Evolutionary conservation across 2,329 filamentous ascomycete genomes (phyloP).

Genomic region (Fusarium illudens): DNA sequence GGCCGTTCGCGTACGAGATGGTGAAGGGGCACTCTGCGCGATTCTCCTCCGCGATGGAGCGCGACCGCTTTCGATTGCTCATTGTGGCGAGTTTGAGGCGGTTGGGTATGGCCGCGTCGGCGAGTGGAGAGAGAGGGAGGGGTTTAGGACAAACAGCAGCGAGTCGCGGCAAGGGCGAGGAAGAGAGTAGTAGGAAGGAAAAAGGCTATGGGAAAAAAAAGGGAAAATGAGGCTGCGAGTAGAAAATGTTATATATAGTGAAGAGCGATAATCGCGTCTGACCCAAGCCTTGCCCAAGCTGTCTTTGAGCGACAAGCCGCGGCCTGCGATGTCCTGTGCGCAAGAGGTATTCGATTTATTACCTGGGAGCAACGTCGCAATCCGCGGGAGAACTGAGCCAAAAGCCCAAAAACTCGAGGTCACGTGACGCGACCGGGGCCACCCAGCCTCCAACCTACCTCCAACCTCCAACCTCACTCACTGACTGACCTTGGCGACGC

Average conservation of each 20-base stretch:
- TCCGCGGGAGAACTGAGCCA: slow-evolving; percentile 38
- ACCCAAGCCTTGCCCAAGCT: slow-evolving; percentile 40
- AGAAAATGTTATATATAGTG: not conserved
- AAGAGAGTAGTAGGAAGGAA: not conserved
- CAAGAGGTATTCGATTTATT: slow-evolving; percentile 39
- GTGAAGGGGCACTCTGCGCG: slow-evolving; percentile 66
- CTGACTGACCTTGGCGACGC: not conserved
- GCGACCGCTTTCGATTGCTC: slow-evolving; percentile 61
- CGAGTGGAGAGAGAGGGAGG: slow-evolving; percentile 40
- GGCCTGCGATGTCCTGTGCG: slow-evolving; percentile 44
- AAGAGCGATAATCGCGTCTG: slow-evolving; percentile 34
- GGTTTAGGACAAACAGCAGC: slow-evolving; percentile 34
- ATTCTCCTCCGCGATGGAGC: slow-evolving; percentile 58
- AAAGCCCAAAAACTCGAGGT: slow-evolving; percentile 32
- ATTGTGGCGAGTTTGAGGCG: slow-evolving; percentile 34
- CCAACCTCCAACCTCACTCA: not conserved
- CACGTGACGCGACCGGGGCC: slow-evolving; percentile 37
- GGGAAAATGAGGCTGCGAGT: not conserved
- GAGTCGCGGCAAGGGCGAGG: slow-evolving; percentile 27
- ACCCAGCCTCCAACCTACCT: slow-evolving; percentile 32
- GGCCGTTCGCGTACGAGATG: slow-evolving; percentile 47
- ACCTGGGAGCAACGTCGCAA: slow-evolving; percentile 42
- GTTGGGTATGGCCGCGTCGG: slow-evolving; percentile 39
- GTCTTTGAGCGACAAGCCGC: slow-evolving; percentile 44
- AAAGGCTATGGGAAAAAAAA: not conserved